Base-by-base conservation (phyloP, 768 basidiomycete genomes). In the Mycena olivaceomarginata region DNA sequence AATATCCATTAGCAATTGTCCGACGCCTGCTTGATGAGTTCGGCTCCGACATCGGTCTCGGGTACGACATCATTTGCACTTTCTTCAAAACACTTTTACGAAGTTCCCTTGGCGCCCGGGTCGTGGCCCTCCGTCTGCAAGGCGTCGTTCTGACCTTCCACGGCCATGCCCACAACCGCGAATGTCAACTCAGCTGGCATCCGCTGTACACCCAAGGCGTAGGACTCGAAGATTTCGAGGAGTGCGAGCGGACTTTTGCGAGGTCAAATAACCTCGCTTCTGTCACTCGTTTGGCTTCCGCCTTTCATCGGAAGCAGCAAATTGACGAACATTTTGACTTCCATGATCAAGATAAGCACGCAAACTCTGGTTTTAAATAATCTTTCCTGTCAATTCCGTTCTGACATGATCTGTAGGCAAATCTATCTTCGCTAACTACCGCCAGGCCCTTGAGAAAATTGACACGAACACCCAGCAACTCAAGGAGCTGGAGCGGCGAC, bases 41-140 rank as follows among this genome's bases (percentile, higher is more conserved):
- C 59, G 81, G 81, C 10, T 0, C 9, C 0, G 70, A 74, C 11
- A 56, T 83, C 6, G 75, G 77, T 1, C 31, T 74, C 11, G n/a
- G 81, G 0, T 84, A 84, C 53, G 84, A 86, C 57, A 84, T 84
- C 40, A 79, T 77, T 48, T 85, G 84, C 57, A 75, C 74, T 3
- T 84, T 85, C 45, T 62, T 64, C 39, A n/a, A 83, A 72, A 85
- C 83, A 0, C 80, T 84, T 6, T 13, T 37, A 0, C 45, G 59
- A 7, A 83, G 83, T 56, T 46, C 66, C 0, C 81, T 85, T 31
- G 81, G 81, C 10, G 57, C 68, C 18, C 22, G 48, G 2, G 79
- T 69, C 1, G 70, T 60, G 1, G 74, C 76, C 1, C 9, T 81
- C 2, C 18, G 56, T 4, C 75, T 77, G 11, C 18, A 67, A 10